Evolutionary conservation across 2,329 filamentous ascomycete species (phyloP).

Genomic region (Penicillium crustosum): DNA sequence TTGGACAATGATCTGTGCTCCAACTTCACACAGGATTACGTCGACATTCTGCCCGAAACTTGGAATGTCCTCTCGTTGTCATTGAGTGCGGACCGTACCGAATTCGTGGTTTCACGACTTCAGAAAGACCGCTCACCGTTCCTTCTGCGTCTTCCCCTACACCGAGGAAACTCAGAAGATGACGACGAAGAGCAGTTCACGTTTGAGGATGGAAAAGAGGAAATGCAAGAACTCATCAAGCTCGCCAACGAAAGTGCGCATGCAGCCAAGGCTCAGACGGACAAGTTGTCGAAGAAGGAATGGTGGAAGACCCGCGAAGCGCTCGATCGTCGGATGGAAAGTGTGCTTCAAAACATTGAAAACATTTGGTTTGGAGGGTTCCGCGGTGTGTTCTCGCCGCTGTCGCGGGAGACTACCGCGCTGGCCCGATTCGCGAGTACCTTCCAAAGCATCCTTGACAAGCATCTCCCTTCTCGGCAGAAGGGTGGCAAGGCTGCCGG

Average conservation of each 20-base stretch:
- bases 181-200: slow-evolving; percentile 75
- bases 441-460: slow-evolving; percentile 77
- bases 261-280: slow-evolving; percentile 66
- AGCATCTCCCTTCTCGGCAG: slow-evolving; percentile 78
- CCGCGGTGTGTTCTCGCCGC: slow-evolving; percentile 85
- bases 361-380: slow-evolving; percentile 95
- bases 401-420: slow-evolving; percentile 60
- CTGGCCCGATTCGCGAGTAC: slow-evolving; percentile 73
- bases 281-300: slow-evolving; percentile 71
- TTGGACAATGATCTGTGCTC: slow-evolving; percentile 49
- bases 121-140: slow-evolving; percentile 75
- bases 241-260: slow-evolving; percentile 83
- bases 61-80: slow-evolving; percentile 89
- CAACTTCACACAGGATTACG: slow-evolving; percentile 73
- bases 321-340: slow-evolving; percentile 73
- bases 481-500: slow-evolving; percentile 57
- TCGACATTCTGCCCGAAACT: slow-evolving; percentile 76
- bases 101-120: slow-evolving; percentile 86
- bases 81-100: slow-evolving; percentile 75
- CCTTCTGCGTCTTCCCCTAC: slow-evolving; percentile 79
- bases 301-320: slow-evolving; percentile 90
- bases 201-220: slow-evolving; percentile 74
- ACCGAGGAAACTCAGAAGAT: slow-evolving; percentile 76
- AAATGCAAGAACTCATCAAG: slow-evolving; percentile 79
- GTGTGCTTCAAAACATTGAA: slow-evolving; percentile 81